These are phyloP conservation scores for Stylonectria norvegica DNA, from an alignment of 2,329 filamentous ascomycete species.

Conservation along the genomic window DNA sequence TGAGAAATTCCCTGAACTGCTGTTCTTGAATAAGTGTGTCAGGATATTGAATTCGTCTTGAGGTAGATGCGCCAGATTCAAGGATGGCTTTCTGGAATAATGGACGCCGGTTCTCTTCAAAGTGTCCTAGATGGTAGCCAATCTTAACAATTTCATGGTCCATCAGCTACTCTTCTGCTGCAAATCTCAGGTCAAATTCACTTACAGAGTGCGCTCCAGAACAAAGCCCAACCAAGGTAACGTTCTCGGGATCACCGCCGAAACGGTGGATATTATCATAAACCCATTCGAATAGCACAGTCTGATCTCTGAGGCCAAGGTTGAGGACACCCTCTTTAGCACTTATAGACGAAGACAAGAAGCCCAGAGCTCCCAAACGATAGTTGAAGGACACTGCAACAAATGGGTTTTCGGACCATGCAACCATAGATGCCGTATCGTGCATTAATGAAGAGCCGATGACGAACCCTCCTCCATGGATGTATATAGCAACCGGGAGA, in stretches of 20 bases:
- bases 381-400: constrained; percentile 47
- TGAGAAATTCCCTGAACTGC: constrained; percentile 29
- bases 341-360: constrained; percentile 50
- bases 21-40: constrained; percentile 23
- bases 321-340: constrained; percentile 52
- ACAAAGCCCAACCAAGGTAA: constrained; percentile 47
- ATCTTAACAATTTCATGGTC: not conserved
- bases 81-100: constrained; percentile 33
- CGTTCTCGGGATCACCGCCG: constrained; percentile 45
- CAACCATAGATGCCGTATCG: constrained; percentile 45
- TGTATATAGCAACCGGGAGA: constrained; percentile 25
- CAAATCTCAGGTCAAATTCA: not conserved
- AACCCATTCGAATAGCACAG: constrained; percentile 47
- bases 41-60: constrained; percentile 27
- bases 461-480: constrained; percentile 32
- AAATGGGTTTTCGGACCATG: constrained; percentile 43
- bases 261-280: constrained; percentile 49
- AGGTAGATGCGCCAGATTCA: constrained; percentile 31
- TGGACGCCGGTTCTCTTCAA: not conserved
- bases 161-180: not conserved
- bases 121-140: not conserved
- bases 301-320: constrained; percentile 50
- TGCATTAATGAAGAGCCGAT: constrained; percentile 37
- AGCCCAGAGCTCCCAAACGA: constrained; percentile 56
- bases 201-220: constrained; percentile 33